A percentile compares a stretch with the other conserved stretches of the same genome.
phyloP scores from a whole-genome alignment of 208 protist species.

The Leishmania braziliensis region DNA sequence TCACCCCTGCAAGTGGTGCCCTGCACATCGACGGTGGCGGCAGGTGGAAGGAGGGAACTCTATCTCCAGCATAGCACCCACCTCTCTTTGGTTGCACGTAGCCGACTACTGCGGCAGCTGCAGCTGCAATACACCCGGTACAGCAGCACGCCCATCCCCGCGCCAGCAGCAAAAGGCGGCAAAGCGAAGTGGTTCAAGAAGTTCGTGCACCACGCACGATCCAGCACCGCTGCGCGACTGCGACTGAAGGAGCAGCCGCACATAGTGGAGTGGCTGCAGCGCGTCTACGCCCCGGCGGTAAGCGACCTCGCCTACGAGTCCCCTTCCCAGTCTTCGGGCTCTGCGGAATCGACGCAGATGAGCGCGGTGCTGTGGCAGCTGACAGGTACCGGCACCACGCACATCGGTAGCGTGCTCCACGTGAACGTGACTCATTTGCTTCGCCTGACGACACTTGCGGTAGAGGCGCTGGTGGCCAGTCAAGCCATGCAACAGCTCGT shows the following conservation, averaged over 20 bases:
- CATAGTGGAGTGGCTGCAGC: conserved; percentile 21
- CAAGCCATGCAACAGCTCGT: conserved; percentile 40
- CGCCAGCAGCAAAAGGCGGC: conserved; percentile 2
- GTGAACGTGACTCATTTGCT: conserved; percentile 38
- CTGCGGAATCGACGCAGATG: conserved; percentile 4
- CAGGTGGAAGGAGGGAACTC: background rate
- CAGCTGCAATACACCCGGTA: conserved; percentile 31
- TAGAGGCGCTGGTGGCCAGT: conserved; percentile 29
- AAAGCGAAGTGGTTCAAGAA: conserved; percentile 37
- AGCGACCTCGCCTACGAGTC: conserved; percentile 22
- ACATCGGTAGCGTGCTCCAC: conserved; percentile 24
- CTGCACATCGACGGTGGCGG: background rate
- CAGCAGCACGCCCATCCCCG: conserved; percentile 3
- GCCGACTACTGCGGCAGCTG: conserved; percentile 17
- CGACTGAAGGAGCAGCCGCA: conserved; percentile 25
- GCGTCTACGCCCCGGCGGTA: conserved; percentile 13
- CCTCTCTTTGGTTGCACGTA: conserved; percentile 12
- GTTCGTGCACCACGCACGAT: conserved; percentile 18
- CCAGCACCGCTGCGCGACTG: conserved; percentile 18
- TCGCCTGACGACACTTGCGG: conserved; percentile 31
- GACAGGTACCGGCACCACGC: conserved; percentile 18
- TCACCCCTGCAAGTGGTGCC: conserved; percentile 10
- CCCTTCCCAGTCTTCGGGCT: background rate
- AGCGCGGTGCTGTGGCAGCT: conserved; percentile 11
- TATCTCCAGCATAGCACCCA: conserved; percentile 29